Percentiles rank a stretch among this genome's conserved stretches.
Evolutionary conservation across 2,329 filamentous ascomycete genomes (phyloP).

Genomic region (Escovopsis weberi): DNA sequence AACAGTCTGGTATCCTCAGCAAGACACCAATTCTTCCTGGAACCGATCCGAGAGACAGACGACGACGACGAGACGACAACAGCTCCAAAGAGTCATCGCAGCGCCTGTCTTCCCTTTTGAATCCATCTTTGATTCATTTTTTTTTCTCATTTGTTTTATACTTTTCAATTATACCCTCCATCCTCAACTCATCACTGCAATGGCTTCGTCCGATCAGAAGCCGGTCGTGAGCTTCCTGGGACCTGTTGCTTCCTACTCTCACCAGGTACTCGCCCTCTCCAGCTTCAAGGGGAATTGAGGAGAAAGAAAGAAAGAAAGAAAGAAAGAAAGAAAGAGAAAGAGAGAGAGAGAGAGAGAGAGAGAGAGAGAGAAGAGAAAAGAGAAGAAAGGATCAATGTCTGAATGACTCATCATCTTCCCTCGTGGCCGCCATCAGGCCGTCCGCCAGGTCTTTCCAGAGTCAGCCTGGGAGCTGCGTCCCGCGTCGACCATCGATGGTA

Average conservation of each 20-base stretch:
- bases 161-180: no score
- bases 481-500: constrained; percentile 36
- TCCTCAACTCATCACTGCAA: not conserved
- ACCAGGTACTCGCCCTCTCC: constrained; percentile 26
- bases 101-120: no score
- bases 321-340: not conserved
- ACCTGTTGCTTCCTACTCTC: constrained; percentile 34
- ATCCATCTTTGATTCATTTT: not conserved
- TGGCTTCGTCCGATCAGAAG: constrained; percentile 21
- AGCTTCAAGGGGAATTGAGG: not conserved
- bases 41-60: no score
- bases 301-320: not conserved
- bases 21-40: no score
- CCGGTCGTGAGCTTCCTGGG: constrained; percentile 35
- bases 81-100: no score
- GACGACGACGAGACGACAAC: no score
- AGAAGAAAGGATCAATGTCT: no score
- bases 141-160: not conserved
- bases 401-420: no score
- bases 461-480: constrained; percentile 33
- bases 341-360: no score
- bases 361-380: not conserved
- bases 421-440: constrained; percentile 21
- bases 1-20: no score
- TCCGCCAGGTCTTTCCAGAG: constrained; percentile 32